phyloP scores from a whole-genome alignment of 352 stramenopile genomes.

The Thraustotheca clavata region DNA sequence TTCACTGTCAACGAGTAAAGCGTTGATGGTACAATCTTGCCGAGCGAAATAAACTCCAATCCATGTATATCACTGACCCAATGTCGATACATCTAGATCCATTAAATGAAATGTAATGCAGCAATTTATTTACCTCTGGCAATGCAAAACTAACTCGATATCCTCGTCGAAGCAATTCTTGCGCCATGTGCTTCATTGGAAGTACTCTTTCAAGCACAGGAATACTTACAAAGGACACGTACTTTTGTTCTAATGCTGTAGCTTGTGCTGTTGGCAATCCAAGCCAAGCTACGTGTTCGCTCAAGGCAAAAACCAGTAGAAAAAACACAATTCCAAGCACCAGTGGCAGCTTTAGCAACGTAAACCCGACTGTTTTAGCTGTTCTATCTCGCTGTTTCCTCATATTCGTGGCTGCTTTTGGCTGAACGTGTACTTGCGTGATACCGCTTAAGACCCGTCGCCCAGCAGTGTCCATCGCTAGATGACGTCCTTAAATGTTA shows the following conservation, averaged over 20 bases:
- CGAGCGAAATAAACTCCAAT: constrained; percentile 74
- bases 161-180: constrained; percentile 59
- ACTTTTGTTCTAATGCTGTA: constrained; percentile 22
- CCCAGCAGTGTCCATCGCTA: no score
- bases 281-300: constrained; percentile 13
- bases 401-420: background rate
- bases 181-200: constrained; percentile 67
- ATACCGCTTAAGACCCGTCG: background rate
- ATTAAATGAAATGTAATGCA: background rate
- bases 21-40: constrained; percentile 30
- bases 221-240: constrained; percentile 78
- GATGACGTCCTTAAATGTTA: no score
- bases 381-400: background rate
- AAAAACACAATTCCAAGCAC: background rate
- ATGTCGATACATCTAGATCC: constrained; percentile 49
- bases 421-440: constrained; percentile 19
- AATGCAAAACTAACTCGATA: constrained; percentile 72
- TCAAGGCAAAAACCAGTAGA: background rate
- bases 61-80: constrained; percentile 66
- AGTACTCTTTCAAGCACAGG: constrained; percentile 76
- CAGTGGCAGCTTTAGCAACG: background rate
- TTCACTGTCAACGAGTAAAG: constrained; percentile 3
- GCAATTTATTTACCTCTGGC: constrained; percentile 35
- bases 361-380: background rate
- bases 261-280: constrained; percentile 1